Evolutionary conservation across 345 rosid species (phyloP), one percentile per base, ranked within the genome.

Genomic region (Linum lewisii): DNA sequence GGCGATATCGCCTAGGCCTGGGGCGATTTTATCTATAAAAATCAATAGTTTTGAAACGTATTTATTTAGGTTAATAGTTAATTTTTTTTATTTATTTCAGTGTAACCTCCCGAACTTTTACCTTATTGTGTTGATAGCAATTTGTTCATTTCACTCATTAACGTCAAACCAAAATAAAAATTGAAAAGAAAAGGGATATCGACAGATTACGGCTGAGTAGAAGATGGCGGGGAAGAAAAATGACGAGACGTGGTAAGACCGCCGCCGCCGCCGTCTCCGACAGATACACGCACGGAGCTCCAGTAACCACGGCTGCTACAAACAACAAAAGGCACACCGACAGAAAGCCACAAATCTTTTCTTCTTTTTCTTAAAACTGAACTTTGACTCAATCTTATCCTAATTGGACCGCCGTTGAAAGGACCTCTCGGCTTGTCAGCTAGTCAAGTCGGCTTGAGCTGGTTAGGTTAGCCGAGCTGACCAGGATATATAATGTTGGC

Each of bases 381-480:
- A 29, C 34, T 29, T 29, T 29, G 34, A 29, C 34, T 8, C 34
- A 29, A 29, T 8, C 7, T 29, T 29, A 29, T 29, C 34, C 54
- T 14, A 22, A 60, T 24, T 45, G 54, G 62, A 66, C 70, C 55
- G 62, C 66, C 63, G 73, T 65, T 29, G 34, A 29, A 29, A 29
- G 7, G 72, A 69, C 69, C 58, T 64, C 62, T 45, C 76, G 63
- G 73, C 29, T 64, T 8, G 64, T 79, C 73, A 70, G 70, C 34
- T n/a, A n/a, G n/a, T n/a, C n/a, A n/a, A n/a, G n/a, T n/a, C n/a
- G n/a, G n/a, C n/a, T n/a, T n/a, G n/a, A n/a, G n/a, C n/a, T n/a
- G n/a, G 34, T 8, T 3, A 8, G 7, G 34, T 29, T 29, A 29
- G 34, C 34, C 34, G 34, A 29, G 34, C 34, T 8, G 34, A 29